These are phyloP conservation scores for Lecanicillium sp. DNA, from an alignment of 2,329 filamentous ascomycete species.

Conservation along the genomic window DNA sequence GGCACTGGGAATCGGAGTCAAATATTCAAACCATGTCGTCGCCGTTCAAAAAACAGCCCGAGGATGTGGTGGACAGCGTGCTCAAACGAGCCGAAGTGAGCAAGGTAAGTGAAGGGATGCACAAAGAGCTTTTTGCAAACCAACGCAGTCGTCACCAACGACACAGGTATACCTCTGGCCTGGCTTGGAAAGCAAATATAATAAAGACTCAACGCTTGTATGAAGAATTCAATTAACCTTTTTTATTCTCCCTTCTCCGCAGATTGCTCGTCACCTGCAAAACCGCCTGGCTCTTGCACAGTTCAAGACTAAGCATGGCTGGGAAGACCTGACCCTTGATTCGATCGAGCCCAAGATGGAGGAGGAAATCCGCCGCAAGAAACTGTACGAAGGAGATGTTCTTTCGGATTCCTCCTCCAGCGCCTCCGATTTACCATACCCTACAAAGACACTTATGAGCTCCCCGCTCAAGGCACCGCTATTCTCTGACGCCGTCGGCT, in stretches of 20 bases:
- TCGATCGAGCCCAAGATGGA: slow-evolving; percentile 78
- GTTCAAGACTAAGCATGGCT: slow-evolving; percentile 94
- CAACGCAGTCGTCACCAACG: slow-evolving; percentile 3
- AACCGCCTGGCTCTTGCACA: slow-evolving; percentile 91
- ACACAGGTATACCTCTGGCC: not conserved
- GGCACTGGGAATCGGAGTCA: not conserved
- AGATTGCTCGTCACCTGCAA: slow-evolving; percentile 92
- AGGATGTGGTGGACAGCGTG: slow-evolving; percentile 59
- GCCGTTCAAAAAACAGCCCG: slow-evolving; percentile 54
- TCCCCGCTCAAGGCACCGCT: slow-evolving; percentile 76
- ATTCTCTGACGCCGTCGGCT: slow-evolving; percentile 74
- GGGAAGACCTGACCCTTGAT: slow-evolving; percentile 82
- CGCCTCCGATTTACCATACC: slow-evolving; percentile 68
- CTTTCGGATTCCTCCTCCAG: slow-evolving; percentile 83
- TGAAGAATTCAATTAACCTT: slow-evolving; percentile 1
- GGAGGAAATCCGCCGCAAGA: slow-evolving; percentile 67
- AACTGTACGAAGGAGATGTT: slow-evolving; percentile 61
- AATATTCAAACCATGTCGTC: slow-evolving; percentile 43
- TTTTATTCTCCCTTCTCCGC: slow-evolving; percentile 15
- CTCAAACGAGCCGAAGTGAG: slow-evolving; percentile 66
- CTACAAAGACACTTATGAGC: slow-evolving; percentile 63
- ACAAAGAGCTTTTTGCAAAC: slow-evolving; percentile 4
- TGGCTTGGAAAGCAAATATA: not conserved
- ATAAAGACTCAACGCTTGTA: slow-evolving; percentile 1
- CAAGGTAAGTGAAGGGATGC: slow-evolving; percentile 47